phyloP scores from a whole-genome alignment of 176 grass and related monocot genomes.

The Alloteropsis semialata region DNA sequence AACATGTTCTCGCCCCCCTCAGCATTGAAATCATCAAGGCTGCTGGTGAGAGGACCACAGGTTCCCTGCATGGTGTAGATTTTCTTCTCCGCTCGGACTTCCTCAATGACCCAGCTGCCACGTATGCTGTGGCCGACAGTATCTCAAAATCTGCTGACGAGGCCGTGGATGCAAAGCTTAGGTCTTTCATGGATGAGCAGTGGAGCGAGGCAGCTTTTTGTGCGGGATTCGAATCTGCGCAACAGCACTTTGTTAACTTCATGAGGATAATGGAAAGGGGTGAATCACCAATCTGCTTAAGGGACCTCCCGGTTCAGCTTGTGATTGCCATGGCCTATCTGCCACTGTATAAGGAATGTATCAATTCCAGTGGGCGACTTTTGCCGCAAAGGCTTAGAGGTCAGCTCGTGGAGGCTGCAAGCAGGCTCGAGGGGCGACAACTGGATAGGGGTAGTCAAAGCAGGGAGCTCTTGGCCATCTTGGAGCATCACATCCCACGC shows the following conservation, averaged over 20 bases:
- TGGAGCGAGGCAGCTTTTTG: constrained; percentile 81
- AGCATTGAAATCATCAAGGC: constrained; percentile 91
- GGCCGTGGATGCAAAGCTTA: constrained; percentile 59
- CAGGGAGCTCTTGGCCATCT: constrained; percentile 70
- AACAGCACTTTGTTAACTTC: constrained; percentile 77
- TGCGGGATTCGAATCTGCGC: constrained; percentile 40
- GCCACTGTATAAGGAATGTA: constrained; percentile 81
- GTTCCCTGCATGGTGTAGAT: constrained; percentile 73
- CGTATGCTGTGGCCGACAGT: constrained; percentile 84
- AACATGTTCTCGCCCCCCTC: constrained; percentile 75
- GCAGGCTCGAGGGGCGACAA: constrained; percentile 50
- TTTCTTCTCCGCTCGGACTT: constrained; percentile 86
- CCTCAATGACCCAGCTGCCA: constrained; percentile 65
- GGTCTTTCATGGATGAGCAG: constrained; percentile 68
- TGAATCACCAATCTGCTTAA: constrained; percentile 51
- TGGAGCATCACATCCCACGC: constrained; percentile 76
- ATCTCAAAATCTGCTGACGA: constrained; percentile 67
- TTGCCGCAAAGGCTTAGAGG: constrained; percentile 91
- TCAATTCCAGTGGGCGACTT: constrained; percentile 47
- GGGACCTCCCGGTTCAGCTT: constrained; percentile 58
- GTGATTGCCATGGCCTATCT: constrained; percentile 87
- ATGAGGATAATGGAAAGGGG: constrained; percentile 76
- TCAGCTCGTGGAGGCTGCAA: constrained; percentile 83
- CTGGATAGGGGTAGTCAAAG: constrained; percentile 58
- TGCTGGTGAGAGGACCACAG: constrained; percentile 82